Percentiles rank a stretch among this genome's conserved stretches.
These are phyloP conservation scores for Remersonia thermophila DNA, from an alignment of 2,329 filamentous ascomycete genomes.

Conservation along the genomic window DNA sequence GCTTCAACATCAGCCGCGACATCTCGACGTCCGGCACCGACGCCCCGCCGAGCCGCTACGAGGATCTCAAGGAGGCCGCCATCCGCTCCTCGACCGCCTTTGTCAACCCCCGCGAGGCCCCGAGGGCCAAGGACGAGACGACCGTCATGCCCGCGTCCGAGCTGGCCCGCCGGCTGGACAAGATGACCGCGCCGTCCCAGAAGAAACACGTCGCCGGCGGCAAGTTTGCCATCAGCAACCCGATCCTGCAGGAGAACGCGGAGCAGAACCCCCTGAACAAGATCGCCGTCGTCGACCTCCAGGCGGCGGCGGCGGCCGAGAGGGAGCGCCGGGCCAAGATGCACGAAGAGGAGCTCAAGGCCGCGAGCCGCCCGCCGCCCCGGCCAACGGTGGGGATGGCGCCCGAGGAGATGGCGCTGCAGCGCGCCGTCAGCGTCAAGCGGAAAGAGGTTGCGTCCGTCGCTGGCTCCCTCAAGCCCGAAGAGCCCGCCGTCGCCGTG, in stretches of 20 bases:
- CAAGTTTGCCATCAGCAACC: constrained; percentile 37
- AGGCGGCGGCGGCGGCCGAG: constrained; percentile 35
- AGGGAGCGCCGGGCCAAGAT: constrained; percentile 29
- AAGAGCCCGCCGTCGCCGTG: constrained; percentile 21
- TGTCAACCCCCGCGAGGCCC: constrained; percentile 22
- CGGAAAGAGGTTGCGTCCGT: constrained; percentile 26
- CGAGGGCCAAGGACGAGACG: constrained; percentile 17
- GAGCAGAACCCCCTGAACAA: constrained; percentile 30
- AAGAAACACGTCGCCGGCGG: constrained; percentile 21
- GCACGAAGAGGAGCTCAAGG: constrained; percentile 17
- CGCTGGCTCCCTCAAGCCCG: constrained; percentile 17
- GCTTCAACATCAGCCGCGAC: constrained; percentile 26
- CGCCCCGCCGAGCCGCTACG: constrained; percentile 34
- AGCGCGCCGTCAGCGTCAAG: constrained; percentile 25
- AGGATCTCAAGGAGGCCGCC: constrained; percentile 35
- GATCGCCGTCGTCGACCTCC: constrained; percentile 38
- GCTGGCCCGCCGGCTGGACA: neutral
- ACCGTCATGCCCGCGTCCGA: constrained; percentile 2
- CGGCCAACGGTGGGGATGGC: constrained; percentile 25
- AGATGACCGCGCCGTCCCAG: constrained; percentile 1
- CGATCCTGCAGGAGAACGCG: constrained; percentile 29
- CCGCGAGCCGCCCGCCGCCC: constrained; percentile 24
- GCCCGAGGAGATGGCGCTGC: constrained; percentile 21
- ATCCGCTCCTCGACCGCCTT: constrained; percentile 27
- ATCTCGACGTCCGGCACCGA: constrained; percentile 31